Evolutionary conservation across 2,329 filamentous ascomycete species (phyloP).

Genomic region (Colletotrichum ledebouriae): DNA sequence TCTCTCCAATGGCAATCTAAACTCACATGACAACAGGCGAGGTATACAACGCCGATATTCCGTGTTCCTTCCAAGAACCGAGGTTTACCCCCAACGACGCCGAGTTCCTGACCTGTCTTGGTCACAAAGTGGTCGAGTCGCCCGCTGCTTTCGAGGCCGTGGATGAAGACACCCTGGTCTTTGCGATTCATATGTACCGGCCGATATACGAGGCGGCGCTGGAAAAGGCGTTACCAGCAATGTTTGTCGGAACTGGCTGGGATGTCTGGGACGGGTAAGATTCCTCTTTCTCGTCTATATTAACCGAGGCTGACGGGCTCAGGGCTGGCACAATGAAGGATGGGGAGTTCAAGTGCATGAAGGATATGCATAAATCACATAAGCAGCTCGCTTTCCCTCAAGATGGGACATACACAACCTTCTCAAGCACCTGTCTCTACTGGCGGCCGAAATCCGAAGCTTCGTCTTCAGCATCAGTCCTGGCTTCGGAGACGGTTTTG

Average conservation of each 20-base stretch:
- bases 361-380: conserved; percentile 51
- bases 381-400: conserved; percentile 54
- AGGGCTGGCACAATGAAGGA: conserved; percentile 38
- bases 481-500: not conserved
- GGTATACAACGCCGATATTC: conserved; percentile 49
- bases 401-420: conserved; percentile 53
- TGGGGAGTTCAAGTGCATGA: conserved; percentile 50
- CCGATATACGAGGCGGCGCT: conserved; percentile 67
- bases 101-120: conserved; percentile 66
- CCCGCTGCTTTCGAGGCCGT: conserved; percentile 68
- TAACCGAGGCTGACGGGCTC: not conserved
- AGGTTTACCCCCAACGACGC: conserved; percentile 63
- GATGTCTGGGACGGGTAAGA: conserved; percentile 65
- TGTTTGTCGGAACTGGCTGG: conserved; percentile 71
- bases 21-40: conserved; percentile 27
- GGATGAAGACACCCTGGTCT: conserved; percentile 65
- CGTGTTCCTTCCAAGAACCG: conserved; percentile 68
- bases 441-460: conserved; percentile 47
- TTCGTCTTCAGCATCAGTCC: not conserved
- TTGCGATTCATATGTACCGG: conserved; percentile 72
- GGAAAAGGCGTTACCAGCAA: conserved; percentile 57
- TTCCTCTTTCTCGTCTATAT: not conserved
- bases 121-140: conserved; percentile 64
- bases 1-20: not conserved
- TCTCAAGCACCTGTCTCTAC: conserved; percentile 58